These are phyloP conservation scores for Botrytis squamosa DNA, from an alignment of 2,329 filamentous ascomycete genomes.

Conservation along the genomic window DNA sequence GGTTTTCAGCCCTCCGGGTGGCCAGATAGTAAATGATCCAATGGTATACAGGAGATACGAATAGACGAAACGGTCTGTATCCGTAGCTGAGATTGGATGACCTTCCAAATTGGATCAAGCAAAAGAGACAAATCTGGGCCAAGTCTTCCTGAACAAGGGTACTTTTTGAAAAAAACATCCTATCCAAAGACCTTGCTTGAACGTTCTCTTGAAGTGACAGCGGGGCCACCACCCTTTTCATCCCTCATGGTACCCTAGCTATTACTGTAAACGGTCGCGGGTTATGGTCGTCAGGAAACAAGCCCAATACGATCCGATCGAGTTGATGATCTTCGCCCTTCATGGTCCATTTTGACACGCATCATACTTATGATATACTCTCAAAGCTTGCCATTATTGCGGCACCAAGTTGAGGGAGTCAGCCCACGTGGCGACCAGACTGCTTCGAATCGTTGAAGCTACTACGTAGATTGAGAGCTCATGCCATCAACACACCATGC, in stretches of 20 bases:
- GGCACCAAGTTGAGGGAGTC: constrained; percentile 20
- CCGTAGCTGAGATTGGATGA: constrained; percentile 22
- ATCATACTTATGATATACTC: constrained; percentile 23
- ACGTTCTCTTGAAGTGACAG: constrained; percentile 12
- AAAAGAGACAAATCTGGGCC: constrained; percentile 5
- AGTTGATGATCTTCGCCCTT: constrained; percentile 20
- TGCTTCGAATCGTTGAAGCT: constrained; percentile 20
- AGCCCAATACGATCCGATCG: constrained; percentile 19
- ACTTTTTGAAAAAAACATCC: not conserved
- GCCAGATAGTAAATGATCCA: constrained; percentile 17
- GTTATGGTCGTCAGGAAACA: constrained; percentile 7
- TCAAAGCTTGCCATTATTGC: constrained; percentile 17
- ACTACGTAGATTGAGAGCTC: constrained; percentile 7
- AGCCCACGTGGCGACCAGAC: constrained; percentile 25
- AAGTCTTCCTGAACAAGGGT: constrained; percentile 6
- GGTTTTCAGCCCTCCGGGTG: constrained; percentile 18
- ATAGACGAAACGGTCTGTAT: constrained; percentile 23
- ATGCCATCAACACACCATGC: constrained; percentile 31
- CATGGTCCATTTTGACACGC: constrained; percentile 12
- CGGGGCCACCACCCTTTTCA: not conserved
- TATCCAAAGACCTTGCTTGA: constrained; percentile 7
- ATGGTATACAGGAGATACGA: constrained; percentile 15
- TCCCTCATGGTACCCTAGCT: constrained; percentile 19
- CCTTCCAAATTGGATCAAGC: constrained; percentile 10
- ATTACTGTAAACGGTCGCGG: constrained; percentile 20